These are phyloP conservation scores for Debaryomycetaceae sp. DNA, from an alignment of 1,139 yeast genomes.

Conservation along the genomic window DNA sequence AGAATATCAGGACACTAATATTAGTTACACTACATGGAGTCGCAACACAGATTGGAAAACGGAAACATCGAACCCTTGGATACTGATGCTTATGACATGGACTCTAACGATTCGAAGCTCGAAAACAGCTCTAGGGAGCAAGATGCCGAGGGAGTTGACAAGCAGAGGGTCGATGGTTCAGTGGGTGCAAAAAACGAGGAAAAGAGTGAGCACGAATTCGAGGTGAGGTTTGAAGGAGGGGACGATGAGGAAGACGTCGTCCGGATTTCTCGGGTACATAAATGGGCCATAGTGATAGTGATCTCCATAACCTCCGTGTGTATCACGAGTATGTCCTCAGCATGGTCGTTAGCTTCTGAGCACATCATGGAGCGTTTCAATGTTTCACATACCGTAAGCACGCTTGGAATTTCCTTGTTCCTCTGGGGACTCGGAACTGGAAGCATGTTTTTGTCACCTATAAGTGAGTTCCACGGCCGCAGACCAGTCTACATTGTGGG, in stretches of 20 bases:
- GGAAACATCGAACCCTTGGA: no score
- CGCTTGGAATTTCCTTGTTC: constrained; percentile 27
- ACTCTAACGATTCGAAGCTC: no score
- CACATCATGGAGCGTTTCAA: constrained; percentile 21
- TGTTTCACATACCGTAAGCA: constrained; percentile 24
- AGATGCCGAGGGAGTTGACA: no score
- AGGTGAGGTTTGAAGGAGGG: background rate
- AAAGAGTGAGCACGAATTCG: background rate
- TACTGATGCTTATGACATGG: no score
- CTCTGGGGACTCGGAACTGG: constrained; percentile 32
- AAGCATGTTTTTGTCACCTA: constrained; percentile 30
- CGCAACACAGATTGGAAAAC: no score
- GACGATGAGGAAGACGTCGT: background rate
- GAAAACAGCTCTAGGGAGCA: no score
- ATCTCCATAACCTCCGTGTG: constrained; percentile 24
- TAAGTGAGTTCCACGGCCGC: constrained; percentile 32
- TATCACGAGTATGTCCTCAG: constrained; percentile 30
- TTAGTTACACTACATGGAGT: no score
- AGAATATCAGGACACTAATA: no score
- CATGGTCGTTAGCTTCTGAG: constrained; percentile 28
- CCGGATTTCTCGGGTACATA: constrained; percentile 9
- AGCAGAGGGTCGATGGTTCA: no score
- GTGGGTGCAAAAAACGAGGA: background rate
- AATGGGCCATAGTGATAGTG: constrained; percentile 26
- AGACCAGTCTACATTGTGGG: constrained; percentile 25